These are phyloP conservation scores for Mangifera indica DNA, from an alignment of 345 rosid genomes.

Conservation along the genomic window DNA sequence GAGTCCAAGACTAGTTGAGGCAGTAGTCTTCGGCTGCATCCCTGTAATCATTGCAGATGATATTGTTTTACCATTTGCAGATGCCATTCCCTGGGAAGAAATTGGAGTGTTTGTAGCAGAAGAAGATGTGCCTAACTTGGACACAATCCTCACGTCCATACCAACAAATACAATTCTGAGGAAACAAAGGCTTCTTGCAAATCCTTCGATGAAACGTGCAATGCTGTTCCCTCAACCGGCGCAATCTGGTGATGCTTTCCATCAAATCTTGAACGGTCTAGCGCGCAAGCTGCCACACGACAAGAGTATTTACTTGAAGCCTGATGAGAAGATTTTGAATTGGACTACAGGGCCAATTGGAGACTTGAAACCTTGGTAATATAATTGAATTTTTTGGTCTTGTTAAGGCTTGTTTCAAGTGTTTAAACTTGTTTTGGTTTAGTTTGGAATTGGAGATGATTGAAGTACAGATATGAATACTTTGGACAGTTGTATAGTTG, in stretches of 20 bases:
- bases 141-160: slow-evolving; percentile 78
- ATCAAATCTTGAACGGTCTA: slow-evolving; percentile 85
- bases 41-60: slow-evolving; percentile 97
- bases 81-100: slow-evolving; percentile 99
- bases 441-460: slow-evolving; percentile 16
- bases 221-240: slow-evolving; percentile 97
- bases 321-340: slow-evolving; percentile 57
- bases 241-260: slow-evolving; percentile 89
- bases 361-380: slow-evolving; percentile 89
- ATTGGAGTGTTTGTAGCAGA: slow-evolving; percentile 89
- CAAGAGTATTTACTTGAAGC: slow-evolving; percentile 48
- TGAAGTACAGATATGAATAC: neutral
- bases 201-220: slow-evolving; percentile 90
- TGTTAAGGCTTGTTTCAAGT: neutral
- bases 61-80: slow-evolving; percentile 88
- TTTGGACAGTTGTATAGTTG: neutral
- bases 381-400: neutral
- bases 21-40: slow-evolving; percentile 97
- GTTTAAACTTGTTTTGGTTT: slow-evolving; percentile 2
- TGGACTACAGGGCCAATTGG: slow-evolving; percentile 89
- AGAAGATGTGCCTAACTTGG: slow-evolving; percentile 77
- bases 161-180: slow-evolving; percentile 73
- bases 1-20: slow-evolving; percentile 98
- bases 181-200: slow-evolving; percentile 89
- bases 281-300: slow-evolving; percentile 85